A percentile compares a stretch with the other conserved stretches of the same genome.
These are phyloP conservation scores for Entomophthora muscae DNA, from an alignment of 371 early-diverging fungal genomes.

Conservation along the genomic window DNA sequence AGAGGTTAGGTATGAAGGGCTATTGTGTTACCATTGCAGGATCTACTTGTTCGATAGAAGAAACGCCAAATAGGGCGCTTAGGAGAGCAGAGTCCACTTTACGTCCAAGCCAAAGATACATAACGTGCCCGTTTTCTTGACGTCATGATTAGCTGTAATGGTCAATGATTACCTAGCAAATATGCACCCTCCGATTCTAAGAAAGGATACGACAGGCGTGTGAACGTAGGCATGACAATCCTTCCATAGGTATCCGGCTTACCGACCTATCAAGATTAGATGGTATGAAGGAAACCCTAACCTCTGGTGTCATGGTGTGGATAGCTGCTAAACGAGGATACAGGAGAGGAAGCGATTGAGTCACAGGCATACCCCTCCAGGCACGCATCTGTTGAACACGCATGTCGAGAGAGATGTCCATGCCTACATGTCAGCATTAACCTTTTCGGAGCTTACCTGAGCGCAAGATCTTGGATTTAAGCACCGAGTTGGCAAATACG, in stretches of 20 bases:
- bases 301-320: slow-evolving; percentile 37
- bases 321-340: slow-evolving; percentile 72
- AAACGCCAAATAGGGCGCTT: slow-evolving; percentile 53
- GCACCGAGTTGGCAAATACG: slow-evolving; percentile 66
- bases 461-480: slow-evolving; percentile 60
- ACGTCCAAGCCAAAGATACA: slow-evolving; percentile 80
- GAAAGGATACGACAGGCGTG: slow-evolving; percentile 59
- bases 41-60: slow-evolving; percentile 52
- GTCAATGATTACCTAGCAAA: slow-evolving; percentile 11
- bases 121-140: slow-evolving; percentile 60
- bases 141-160: background rate
- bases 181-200: slow-evolving; percentile 33
- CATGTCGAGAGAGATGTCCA: slow-evolving; percentile 39
- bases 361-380: slow-evolving; percentile 47
- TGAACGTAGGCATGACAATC: slow-evolving; percentile 35
- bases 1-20: slow-evolving; percentile 5
- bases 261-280: slow-evolving; percentile 14
- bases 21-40: slow-evolving; percentile 29
- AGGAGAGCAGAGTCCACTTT: slow-evolving; percentile 37
- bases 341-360: slow-evolving; percentile 45
- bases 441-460: slow-evolving; percentile 22
- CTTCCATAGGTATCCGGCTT: slow-evolving; percentile 19
- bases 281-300: slow-evolving; percentile 12
- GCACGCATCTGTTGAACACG: slow-evolving; percentile 60
- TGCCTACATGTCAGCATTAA: slow-evolving; percentile 21